A percentile compares a stretch with the other conserved stretches of the same genome.
phyloP scores from a whole-genome alignment of 805 yeast genomes.

The Metschnikowia anglica region DNA sequence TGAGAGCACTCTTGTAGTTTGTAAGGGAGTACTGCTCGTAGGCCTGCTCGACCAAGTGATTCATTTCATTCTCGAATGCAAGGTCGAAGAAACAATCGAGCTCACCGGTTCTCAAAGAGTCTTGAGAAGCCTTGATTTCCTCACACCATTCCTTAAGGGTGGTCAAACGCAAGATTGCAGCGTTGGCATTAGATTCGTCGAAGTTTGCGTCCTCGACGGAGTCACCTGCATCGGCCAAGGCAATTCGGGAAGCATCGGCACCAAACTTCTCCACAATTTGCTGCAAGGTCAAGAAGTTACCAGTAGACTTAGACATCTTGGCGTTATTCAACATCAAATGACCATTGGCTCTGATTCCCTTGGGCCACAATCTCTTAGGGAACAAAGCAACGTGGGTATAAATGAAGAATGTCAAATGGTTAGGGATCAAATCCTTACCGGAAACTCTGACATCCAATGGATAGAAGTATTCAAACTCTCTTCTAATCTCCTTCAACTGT shows the following conservation, averaged over 20 bases:
- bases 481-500: constrained; percentile 70
- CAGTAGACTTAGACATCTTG: constrained; percentile 97
- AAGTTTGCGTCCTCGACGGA: constrained; percentile 96
- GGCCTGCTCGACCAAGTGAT: constrained; percentile 71
- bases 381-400: constrained; percentile 91
- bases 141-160: constrained; percentile 96
- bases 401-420: constrained; percentile 93
- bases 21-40: constrained; percentile 68
- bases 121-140: constrained; percentile 56
- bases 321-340: constrained; percentile 93
- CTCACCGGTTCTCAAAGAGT: constrained; percentile 49
- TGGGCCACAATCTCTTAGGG: constrained; percentile 91
- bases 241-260: constrained; percentile 96
- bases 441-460: constrained; percentile 91
- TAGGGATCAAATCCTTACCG: constrained; percentile 96
- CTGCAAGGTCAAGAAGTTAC: constrained; percentile 90
- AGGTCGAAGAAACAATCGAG: constrained; percentile 68
- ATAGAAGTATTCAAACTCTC: constrained; percentile 95
- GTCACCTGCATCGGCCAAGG: constrained; percentile 98
- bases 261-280: constrained; percentile 87
- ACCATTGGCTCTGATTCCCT: constrained; percentile 91
- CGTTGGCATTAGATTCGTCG: constrained; percentile 94
- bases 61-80: constrained; percentile 94
- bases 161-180: constrained; percentile 90
- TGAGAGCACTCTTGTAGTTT: constrained; percentile 84